Conservation (phyloP, 2,329 filamentous ascomycete genomes). For the Trichothecium roseum region DNA sequence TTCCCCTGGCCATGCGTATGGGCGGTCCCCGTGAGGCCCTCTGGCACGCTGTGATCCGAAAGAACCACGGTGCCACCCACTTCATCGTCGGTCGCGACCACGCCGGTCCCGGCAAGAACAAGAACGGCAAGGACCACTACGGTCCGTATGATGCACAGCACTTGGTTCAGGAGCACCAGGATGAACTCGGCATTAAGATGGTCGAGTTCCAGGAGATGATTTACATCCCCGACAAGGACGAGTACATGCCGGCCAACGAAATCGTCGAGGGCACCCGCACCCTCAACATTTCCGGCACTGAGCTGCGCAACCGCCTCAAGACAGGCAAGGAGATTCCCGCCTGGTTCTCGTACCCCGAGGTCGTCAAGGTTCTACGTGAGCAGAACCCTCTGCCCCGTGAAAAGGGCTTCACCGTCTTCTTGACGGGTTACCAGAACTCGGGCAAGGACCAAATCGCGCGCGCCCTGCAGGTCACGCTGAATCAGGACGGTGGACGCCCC, state of each 20-base stretch:
- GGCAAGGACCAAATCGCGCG: conserved; percentile 96
- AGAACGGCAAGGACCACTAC: conserved; percentile 93
- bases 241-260: conserved; percentile 90
- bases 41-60: conserved; percentile 99
- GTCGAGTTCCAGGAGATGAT: conserved; percentile 99
- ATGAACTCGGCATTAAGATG: conserved; percentile 96
- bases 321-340: conserved; percentile 88
- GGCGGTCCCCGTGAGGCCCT: conserved; percentile 95
- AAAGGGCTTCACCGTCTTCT: conserved; percentile 97
- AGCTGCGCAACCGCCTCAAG: conserved; percentile 83
- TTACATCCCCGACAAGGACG: conserved; percentile 92
- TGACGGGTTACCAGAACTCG: conserved; percentile 92
- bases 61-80: conserved; percentile 98
- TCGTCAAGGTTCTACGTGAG: conserved; percentile 91
- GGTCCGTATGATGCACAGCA: conserved; percentile 96
- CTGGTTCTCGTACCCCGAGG: conserved; percentile 99
- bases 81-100: conserved; percentile 99
- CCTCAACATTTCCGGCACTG: conserved; percentile 76
- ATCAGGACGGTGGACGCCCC: conserved; percentile 92
- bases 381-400: conserved; percentile 83
- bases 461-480: conserved; percentile 90
- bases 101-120: conserved; percentile 96
- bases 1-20: conserved; percentile 98
- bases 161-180: conserved; percentile 90
- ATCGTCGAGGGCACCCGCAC: conserved; percentile 77